phyloP scores from a whole-genome alignment of 345 rosid species.

The Physaria fendleri region DNA sequence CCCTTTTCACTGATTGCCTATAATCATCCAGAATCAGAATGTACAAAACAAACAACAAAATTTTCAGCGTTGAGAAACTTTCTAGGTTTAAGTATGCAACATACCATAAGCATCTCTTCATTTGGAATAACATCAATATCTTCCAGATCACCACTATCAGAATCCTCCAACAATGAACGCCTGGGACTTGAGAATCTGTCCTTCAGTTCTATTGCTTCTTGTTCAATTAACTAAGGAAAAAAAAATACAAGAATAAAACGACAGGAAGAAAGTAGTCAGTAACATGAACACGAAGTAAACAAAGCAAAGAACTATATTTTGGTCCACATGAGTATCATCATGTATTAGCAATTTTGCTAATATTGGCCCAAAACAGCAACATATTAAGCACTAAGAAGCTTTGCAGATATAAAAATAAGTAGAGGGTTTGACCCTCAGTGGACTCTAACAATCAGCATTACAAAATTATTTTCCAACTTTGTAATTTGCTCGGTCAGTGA shows the following conservation, averaged over 20 bases:
- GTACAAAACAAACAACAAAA: not conserved
- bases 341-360: conserved; percentile 11
- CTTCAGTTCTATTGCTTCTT: conserved; percentile 83
- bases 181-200: conserved; percentile 67
- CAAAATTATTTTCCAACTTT: conserved; percentile 37
- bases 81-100: conserved; percentile 18
- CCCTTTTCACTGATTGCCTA: conserved; percentile 97
- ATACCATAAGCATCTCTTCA: conserved; percentile 88
- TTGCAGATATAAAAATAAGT: not conserved
- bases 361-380: conserved; percentile 5
- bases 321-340: not conserved
- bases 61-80: not conserved
- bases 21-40: conserved; percentile 25
- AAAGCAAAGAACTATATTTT: not conserved
- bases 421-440: not conserved
- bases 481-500: conserved; percentile 60
- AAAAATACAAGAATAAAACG: not conserved
- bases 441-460: not conserved
- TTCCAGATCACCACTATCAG: conserved; percentile 77
- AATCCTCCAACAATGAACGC: conserved; percentile 71
- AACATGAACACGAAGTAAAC: not conserved
- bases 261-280: not conserved
- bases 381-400: not conserved
- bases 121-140: conserved; percentile 93
- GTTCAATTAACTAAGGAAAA: conserved; percentile 57